Evolutionary conservation across 2,329 filamentous ascomycete genomes (phyloP).

Genomic region (Trichoderma brevicompactum): DNA sequence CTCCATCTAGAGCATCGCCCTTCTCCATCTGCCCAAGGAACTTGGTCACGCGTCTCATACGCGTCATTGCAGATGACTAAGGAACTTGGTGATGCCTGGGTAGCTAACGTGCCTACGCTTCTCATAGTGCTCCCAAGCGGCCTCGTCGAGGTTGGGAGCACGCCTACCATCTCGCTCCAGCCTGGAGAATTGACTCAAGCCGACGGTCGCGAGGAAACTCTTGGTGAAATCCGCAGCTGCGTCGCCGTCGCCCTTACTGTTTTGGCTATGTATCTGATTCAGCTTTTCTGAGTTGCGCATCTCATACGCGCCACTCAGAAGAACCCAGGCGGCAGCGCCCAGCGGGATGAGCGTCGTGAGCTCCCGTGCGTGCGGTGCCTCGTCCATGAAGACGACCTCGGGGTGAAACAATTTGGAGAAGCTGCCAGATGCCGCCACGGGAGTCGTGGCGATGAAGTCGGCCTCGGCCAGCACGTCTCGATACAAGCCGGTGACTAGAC

Average conservation of each 20-base stretch:
- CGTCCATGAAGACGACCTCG: conserved; percentile 84
- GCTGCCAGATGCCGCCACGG: conserved; percentile 47
- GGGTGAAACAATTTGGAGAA: conserved; percentile 67
- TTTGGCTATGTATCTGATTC: conserved; percentile 31
- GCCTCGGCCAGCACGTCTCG: conserved; percentile 43
- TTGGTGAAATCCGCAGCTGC: conserved; percentile 41
- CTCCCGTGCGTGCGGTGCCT: conserved; percentile 56
- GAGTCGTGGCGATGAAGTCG: conserved; percentile 53
- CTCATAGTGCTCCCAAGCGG: conserved; percentile 48
- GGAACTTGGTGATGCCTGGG: conserved; percentile 40
- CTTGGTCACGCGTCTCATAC: too few relatives aligned
- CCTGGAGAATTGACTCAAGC: conserved; percentile 33
- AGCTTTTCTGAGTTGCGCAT: conserved; percentile 40
- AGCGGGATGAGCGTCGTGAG: conserved; percentile 51
- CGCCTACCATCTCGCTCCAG: conserved; percentile 31
- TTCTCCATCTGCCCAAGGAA: conserved; percentile 44
- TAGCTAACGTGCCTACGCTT: conserved; percentile 41
- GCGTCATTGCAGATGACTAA: too few relatives aligned
- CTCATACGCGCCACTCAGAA: conserved; percentile 47
- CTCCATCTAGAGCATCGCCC: conserved; percentile 36
- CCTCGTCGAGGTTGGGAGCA: conserved; percentile 50
- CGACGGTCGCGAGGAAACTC: conserved; percentile 41
- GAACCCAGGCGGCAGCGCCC: conserved; percentile 44
- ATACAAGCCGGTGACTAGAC: conserved; percentile 45
- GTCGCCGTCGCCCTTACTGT: background rate